Evolutionary conservation across 139 green algal species (phyloP).

Genomic region (Raphidocelis subcapitata): DNA sequence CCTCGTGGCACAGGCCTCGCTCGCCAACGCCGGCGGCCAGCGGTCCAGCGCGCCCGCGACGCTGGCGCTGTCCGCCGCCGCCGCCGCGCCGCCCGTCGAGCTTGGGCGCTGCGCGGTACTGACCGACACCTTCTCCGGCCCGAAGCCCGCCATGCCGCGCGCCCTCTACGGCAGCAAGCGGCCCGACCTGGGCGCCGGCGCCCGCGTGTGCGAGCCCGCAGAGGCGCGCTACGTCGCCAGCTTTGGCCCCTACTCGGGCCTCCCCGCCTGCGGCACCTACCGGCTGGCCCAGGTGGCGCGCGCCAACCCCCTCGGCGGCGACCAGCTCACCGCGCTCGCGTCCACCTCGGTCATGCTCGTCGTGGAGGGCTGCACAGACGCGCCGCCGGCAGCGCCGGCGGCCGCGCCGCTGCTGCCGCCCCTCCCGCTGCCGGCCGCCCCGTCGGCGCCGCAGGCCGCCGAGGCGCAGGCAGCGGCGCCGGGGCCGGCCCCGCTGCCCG

Average conservation of each 20-base stretch:
- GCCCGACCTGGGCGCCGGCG: not conserved
- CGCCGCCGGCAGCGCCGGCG: not conserved
- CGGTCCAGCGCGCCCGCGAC: no score
- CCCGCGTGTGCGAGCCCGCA: not conserved
- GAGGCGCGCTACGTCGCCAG: conserved; percentile 5
- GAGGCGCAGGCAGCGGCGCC: no score
- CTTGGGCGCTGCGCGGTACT: conserved; percentile 11
- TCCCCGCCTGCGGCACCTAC: conserved; percentile 10
- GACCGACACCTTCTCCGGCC: conserved; percentile 14
- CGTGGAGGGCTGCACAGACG: not conserved
- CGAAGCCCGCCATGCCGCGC: not conserved
- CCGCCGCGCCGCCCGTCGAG: not conserved
- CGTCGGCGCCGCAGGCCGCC: no score
- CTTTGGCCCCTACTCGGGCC: conserved; percentile 12
- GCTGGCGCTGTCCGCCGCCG: not conserved
- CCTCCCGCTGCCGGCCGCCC: no score
- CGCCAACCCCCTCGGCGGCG: conserved; percentile 16
- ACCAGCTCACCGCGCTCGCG: conserved; percentile 4
- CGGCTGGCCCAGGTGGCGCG: conserved; percentile 8
- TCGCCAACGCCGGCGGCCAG: no score
- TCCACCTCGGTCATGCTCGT: conserved; percentile 12
- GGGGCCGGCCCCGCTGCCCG: no score
- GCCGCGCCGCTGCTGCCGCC: not conserved
- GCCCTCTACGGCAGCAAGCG: not conserved
- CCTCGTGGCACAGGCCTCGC: no score